Base-by-base conservation (phyloP, 352 stramenopile genomes). In the Globisporangium lucens region DNA sequence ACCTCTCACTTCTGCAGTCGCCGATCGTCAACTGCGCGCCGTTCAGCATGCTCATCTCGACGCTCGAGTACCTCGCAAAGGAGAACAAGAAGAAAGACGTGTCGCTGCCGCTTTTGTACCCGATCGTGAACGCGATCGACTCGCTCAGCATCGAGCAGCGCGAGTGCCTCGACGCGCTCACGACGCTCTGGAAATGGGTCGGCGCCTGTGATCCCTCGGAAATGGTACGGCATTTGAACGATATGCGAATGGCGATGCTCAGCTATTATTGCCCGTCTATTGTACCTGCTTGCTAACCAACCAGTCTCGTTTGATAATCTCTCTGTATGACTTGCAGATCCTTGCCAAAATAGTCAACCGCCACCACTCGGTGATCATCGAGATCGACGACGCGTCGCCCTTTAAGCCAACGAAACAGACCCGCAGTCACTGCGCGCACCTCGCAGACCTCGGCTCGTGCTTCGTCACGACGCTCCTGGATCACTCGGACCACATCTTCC, bases 401-500 rank as follows among this genome's bases (percentile, higher is more conserved):
- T 51, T 51, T 12, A 17, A 66, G n/a, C 51, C 60, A 29, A 20
- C 36, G 1, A 43, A 65, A 15, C 30, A 33, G 27, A 17, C 38
- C 13, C 33, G 22, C 17, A 46, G 24, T 13, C 51, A 43, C n/a
- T 59, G 47, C 43, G 43, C 43, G 7, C 43, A 66, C 51, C 66
- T 51, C 5, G 65, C 73, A 12, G 69, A 63, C 5, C 66, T 90
- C 10, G 71, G 78, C 30, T 61, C 76, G n/a, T 91, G 83, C 65
- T 91, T 91, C 49, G 74, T 89, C 22, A 73, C 77, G 30, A 90
- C 76, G 57, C 56, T 91, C 3, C 70, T 90, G 20, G 69, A 58
- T 3, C 82, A 91, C 68, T 77, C 81, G 6, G 77, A 90, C 53
- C 83, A 91, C 72, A 85, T 91, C 64, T 91, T 91, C 56, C 83